Evolutionary conservation across 179 eudicot genomes (phyloP), one percentile per base, ranked within the genome.

Genomic region (Drosera spatulata): DNA sequence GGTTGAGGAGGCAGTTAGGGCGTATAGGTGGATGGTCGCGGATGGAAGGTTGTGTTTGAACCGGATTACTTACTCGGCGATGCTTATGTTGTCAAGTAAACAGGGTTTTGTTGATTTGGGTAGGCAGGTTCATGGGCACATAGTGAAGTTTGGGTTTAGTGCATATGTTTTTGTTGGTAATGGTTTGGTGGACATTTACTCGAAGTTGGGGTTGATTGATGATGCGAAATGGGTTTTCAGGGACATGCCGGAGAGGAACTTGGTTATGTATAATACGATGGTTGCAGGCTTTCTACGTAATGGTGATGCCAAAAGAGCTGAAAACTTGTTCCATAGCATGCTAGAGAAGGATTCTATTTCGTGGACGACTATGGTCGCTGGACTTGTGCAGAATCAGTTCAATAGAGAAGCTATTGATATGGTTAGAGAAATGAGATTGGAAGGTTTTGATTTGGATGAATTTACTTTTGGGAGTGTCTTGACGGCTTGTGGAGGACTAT

Each of bases 331-430:
- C 70, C 64, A 8, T 61, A 8, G 62, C 57, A 88, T 89, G 95
- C 71, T 69, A 45, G 83, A 79, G 55, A 91, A 73, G 63, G 97
- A 90, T 76, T 83, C 91, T 1, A 81, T 90, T 66, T 78, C 96
- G 0, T 94, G 97, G 99, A 94, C 99, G 15, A 80, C 85, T 41
- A 83, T 91, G 91, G 78, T 91, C 39, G 71, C 91, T 6, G 98
- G 98, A 57, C 61, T 85, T 46, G 70, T 78, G 3, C 91, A 87
- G 60, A 94, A 85, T 57, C 80, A 83, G 15, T 57, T 76, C 61
- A 74, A 80, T 10, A 70, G 69, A 65, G 87, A 87, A 79, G 85
- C 97, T 6, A 58, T 90, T 56, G 61, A 66, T 56, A 41, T 82
- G 64, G 75, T 90, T 59, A 79, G 82, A 56, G 70, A 66, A 56